phyloP scores from a whole-genome alignment of 371 early-diverging fungal species.

The Mucor irregularis region DNA sequence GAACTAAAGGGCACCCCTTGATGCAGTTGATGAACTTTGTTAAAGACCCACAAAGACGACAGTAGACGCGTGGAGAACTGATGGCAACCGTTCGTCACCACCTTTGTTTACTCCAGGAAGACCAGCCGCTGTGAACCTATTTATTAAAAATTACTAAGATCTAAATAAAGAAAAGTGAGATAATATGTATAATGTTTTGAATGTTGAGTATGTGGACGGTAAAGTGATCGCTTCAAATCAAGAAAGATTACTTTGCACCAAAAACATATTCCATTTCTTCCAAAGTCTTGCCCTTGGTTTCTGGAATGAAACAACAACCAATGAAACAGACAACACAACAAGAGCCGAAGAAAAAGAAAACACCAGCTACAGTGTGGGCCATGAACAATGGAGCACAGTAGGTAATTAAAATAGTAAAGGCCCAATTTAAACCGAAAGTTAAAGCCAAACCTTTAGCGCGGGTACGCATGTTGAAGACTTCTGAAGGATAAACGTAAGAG shows the following conservation, averaged over 20 bases:
- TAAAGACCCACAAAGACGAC: neutral
- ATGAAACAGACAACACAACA: slow-evolving; percentile 36
- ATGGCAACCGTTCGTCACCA: neutral
- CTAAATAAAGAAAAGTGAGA: neutral
- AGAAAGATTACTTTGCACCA: slow-evolving; percentile 8
- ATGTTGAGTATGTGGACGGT: neutral
- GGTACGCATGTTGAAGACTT: slow-evolving; percentile 56
- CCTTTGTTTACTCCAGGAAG: neutral
- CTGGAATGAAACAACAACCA: slow-evolving; percentile 56
- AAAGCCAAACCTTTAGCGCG: slow-evolving; percentile 46
- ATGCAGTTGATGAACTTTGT: slow-evolving; percentile 13
- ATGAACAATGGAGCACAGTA: slow-evolving; percentile 44
- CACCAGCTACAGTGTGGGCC: slow-evolving; percentile 57
- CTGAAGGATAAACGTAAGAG: slow-evolving; percentile 67
- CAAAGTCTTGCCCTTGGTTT: slow-evolving; percentile 56
- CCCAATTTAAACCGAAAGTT: slow-evolving; percentile 67
- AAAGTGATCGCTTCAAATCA: neutral
- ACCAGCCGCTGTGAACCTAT: slow-evolving; percentile 2
- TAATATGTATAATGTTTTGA: neutral
- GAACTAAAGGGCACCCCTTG: slow-evolving; percentile 20
- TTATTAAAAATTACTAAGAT: slow-evolving; percentile 1
- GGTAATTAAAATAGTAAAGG: slow-evolving; percentile 46
- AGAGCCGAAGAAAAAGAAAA: slow-evolving; percentile 59
- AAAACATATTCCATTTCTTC: slow-evolving; percentile 53
- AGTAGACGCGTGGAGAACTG: neutral